Evolutionary conservation across 2,329 filamentous ascomycete species (phyloP), one percentile per base, ranked within the genome.

Genomic region (Mariannaea sp.): DNA sequence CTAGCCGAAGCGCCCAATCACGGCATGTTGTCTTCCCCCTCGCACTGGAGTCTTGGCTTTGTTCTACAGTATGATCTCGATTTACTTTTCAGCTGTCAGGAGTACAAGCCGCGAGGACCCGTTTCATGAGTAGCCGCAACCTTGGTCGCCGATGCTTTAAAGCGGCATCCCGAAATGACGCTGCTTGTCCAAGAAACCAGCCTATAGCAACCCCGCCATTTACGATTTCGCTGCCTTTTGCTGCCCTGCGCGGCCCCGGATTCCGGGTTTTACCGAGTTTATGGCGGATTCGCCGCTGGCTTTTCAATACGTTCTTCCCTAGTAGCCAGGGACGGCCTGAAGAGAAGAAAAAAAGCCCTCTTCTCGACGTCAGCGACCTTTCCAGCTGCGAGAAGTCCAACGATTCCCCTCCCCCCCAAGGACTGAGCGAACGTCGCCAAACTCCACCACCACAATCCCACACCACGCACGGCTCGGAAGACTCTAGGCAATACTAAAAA

Each of bases 201-300:
- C n/a, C 69, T 69, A 72, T 73, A 55, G 65, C 44, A 61, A 65
- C 68, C 68, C 68, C 67, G 65, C 66, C 61, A 73, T 74, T n/a
- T 73, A 66, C 54, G 53, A 53, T 41, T 49, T 35, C 48, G 39
- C 41, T 27, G 40, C 36, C 43, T 17, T 32, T 40, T 17, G 44
- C 27, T 40, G n/a, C 43, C 38, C 22, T 30, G 32, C 43, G 22
- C 32, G 26, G 35, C 51, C 65, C 58, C 56, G 39, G 56, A 54
- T 50, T 48, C 62, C 61, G 62, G 61, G 55, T 65, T 64, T 60
- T 65, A 59, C 58, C 62, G 62, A 57, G 44, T 45, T n/a, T n/a
- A n/a, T n/a, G 12, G 29, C 51, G 49, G 41, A 46, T 46, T 55
- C 42, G 47, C 48, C 26, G 41, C 48, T 47, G 24, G 26, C 44